Evolutionary conservation across 305 asterid genomes (phyloP), one percentile per base, ranked within the genome.

Genomic region (Solanum hybrid): DNA sequence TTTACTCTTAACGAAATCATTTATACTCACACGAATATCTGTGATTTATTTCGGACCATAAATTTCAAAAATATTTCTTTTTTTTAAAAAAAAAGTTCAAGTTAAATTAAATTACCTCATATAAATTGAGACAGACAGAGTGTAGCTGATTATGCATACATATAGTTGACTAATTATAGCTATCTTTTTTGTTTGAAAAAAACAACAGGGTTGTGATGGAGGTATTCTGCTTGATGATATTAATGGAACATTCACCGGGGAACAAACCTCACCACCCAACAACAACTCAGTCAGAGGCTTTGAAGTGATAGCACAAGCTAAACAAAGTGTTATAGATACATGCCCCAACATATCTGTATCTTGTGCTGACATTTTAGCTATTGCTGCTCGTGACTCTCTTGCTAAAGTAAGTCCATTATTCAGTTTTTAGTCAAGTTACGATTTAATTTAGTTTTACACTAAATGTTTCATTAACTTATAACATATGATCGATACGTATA

Each of bases 141-240:
- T 11, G 51, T 41, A 41, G 14, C 20, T 45, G 20, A 45, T 45
- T 45, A 45, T 45, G 65, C 6, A 45, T 14, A 15, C 22, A 45
- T 45, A 45, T 13, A 4, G 6, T 41, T 38, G 87, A 37, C 5
- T 81, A 38, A 81, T 3, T 29, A 77, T 27, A 39, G 26, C 34
- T 32, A 32, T 57, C 12, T 22, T 7, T 26, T 73, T 73, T 13
- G 14, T 11, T 4, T 6, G 24, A 3, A 20, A 2, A 13, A 13
- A 45, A 9, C 10, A 8, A 22, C 33, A 88, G 90, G 90, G 90
- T 38, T 88, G 90, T 22, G 86, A 88, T 76, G 90, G 86, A 75
- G 90, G 90, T 29, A 78, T 88, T 80, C 86, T 88, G 11, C 83
- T 88, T n/a, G 41, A 77, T n/a, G 86, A 88, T 80, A 88, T 80